Base-by-base conservation (phyloP, 2,329 filamentous ascomycete species). In the Aspergillus pseudotamarii region DNA sequence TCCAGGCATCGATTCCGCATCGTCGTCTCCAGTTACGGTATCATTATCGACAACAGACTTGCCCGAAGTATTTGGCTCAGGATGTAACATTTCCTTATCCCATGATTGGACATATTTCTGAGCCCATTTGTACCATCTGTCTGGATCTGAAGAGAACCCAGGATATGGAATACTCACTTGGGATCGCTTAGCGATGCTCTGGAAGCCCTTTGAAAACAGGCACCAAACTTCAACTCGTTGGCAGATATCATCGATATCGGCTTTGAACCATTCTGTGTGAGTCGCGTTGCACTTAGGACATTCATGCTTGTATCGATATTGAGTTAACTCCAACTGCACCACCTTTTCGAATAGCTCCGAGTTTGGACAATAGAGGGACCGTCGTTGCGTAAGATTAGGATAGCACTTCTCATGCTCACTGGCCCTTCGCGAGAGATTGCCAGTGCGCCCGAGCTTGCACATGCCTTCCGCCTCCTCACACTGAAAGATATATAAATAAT, bases 91-190 rank as follows among this genome's bases (percentile, higher is more conserved):
- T 30, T 16, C 8, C 21, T 26, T 41, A 21, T 57, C 54, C 54
- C 54, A 57, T 30, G 3, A 19, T 38, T 43, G 54, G 45, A 43
- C 54, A n/a, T 6, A 43, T 57, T 30, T 11, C n/a, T 57, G 34
- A 57, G 54, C 54, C 54, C 54, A 57, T 43, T 57, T 57, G 21
- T 45, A 45, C 54, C 54, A 57, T 26, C 54, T 57, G 21, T 57
- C 34, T 57, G 54, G 54, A 57, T 45, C 54, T 26, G n/a, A 26
- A 57, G 54, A 6, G 36, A 32, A 30, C 23, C n/a, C 53, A 38
- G n/a, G 34, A 28, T 16, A 2, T 45, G 54, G 54, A 30, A 57
- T 21, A 57, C 6, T 9, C 54, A 45, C 54, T 30, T 57, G 6
- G 9, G 36, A 43, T 45, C 34, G 32, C 26, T 53, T 53, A 11